These are phyloP conservation scores for Cryphonectria carpinicola DNA, from an alignment of 2,329 filamentous ascomycete species.

Conservation along the genomic window DNA sequence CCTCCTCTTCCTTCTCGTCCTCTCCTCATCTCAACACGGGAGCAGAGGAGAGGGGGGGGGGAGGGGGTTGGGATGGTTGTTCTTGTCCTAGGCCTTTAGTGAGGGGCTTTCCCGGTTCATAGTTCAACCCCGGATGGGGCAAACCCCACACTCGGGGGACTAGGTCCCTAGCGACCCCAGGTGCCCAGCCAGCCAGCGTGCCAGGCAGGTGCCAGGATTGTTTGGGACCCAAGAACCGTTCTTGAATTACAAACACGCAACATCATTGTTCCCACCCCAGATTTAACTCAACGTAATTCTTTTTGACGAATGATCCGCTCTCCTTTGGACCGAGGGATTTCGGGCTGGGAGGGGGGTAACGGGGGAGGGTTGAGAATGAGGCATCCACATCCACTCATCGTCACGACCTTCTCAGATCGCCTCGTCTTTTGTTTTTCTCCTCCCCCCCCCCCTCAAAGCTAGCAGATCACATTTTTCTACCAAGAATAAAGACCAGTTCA, in stretches of 20 bases:
- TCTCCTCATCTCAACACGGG: neutral
- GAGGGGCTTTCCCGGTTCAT: neutral
- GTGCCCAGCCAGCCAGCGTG: neutral
- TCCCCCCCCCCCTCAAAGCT: too few species aligned
- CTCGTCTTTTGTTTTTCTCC: too few species aligned
- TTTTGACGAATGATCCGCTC: constrained; percentile 3
- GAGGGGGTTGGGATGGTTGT: neutral
- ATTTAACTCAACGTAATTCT: neutral
- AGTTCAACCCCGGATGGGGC: constrained; percentile 4
- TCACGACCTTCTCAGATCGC: too few species aligned
- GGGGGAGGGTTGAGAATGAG: neutral
- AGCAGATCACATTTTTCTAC: neutral
- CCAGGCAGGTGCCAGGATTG: neutral
- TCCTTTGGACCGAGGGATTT: constrained; percentile 20
- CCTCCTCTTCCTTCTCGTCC: too few species aligned
- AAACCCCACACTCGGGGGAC: constrained; percentile 3
- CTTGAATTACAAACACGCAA: constrained; percentile 10
- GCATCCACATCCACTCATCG: too few species aligned
- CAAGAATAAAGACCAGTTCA: neutral
- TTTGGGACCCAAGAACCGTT: neutral
- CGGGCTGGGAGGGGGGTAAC: neutral
- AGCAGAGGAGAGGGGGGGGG: neutral
- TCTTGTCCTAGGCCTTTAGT: neutral
- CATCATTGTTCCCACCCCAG: constrained; percentile 9
- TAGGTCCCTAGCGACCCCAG: neutral